A percentile compares a stretch with the other conserved stretches of the same genome.
phyloP scores from a whole-genome alignment of 495 filamentous ascomycete genomes.

The Lasiosphaeria hispida region DNA sequence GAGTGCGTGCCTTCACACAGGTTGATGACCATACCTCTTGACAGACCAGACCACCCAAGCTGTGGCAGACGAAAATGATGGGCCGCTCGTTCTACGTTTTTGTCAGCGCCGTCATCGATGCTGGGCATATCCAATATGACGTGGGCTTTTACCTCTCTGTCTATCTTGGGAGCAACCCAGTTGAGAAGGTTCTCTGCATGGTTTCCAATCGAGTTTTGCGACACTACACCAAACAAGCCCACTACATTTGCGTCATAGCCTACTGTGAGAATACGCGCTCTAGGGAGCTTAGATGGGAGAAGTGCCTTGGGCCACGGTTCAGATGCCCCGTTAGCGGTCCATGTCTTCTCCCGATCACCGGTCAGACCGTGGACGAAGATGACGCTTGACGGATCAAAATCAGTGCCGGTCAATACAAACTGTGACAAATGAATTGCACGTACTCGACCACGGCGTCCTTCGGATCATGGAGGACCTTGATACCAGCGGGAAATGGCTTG shows the following conservation, averaged over 20 bases:
- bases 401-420: no score
- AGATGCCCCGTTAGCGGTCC: neutral
- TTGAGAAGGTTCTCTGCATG: slow-evolving; percentile 4
- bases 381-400: neutral
- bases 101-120: neutral
- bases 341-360: neutral
- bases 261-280: slow-evolving; percentile 1
- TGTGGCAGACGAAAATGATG: neutral
- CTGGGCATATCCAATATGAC: no score
- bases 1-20: no score
- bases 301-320: neutral
- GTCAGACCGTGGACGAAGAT: slow-evolving; percentile 1
- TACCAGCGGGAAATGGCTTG: no score
- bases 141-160: no score
- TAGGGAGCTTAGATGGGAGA: neutral
- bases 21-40: neutral
- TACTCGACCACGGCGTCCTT: no score
- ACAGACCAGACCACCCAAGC: neutral
- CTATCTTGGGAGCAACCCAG: neutral
- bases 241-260: neutral
- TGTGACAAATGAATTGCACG: no score
- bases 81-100: neutral
- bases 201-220: slow-evolving; percentile 1
- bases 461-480: no score
- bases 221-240: neutral